Base-by-base conservation (phyloP, 352 stramenopile species). In the Sclerospora graminicola region DNA sequence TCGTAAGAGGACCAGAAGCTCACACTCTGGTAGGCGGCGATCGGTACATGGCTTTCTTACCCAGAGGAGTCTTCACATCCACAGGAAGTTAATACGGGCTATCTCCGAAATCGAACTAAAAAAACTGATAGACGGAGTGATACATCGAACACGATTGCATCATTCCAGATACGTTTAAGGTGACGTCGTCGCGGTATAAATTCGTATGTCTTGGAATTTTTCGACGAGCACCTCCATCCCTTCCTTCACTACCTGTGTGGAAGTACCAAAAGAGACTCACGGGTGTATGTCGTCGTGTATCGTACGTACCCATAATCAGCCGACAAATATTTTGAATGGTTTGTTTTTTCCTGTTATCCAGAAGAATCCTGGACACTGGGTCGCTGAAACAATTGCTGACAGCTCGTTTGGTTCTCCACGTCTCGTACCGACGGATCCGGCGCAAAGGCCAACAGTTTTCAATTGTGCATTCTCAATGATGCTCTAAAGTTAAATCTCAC, bases 371-470 rank as follows among this genome's bases (percentile, higher is more conserved):
- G n/a, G n/a, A n/a, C n/a, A n/a, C n/a, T 66, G 2, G 45, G 51
- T 7, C 72, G 82, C 57, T 76, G 69, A 41, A 97, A 95, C 15
- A 97, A 60, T 19, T 84, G 60, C 50, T 98, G 92, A 52, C 97
- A 97, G 47, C 72, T 95, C 8, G 65, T 68, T 62, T 98, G 92
- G 51, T 98, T 98, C 45, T 95, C 82, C 51, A 97, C 96, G 44
- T 98, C 92, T 26, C 82, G n/a, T n/a, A n/a, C n/a, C n/a, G n/a
- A n/a, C n/a, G n/a, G n/a, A n/a, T n/a, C n/a, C n/a, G n/a, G n/a
- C n/a, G n/a, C n/a, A n/a, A n/a, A n/a, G n/a, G n/a, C n/a, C n/a
- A n/a, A n/a, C n/a, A n/a, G n/a, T n/a, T n/a, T n/a, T n/a, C n/a
- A n/a, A n/a, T n/a, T n/a, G n/a, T n/a, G n/a, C n/a, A n/a, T n/a